These are phyloP conservation scores for Nigrospora osmanthi DNA, from an alignment of 2,329 filamentous ascomycete genomes.

Conservation along the genomic window DNA sequence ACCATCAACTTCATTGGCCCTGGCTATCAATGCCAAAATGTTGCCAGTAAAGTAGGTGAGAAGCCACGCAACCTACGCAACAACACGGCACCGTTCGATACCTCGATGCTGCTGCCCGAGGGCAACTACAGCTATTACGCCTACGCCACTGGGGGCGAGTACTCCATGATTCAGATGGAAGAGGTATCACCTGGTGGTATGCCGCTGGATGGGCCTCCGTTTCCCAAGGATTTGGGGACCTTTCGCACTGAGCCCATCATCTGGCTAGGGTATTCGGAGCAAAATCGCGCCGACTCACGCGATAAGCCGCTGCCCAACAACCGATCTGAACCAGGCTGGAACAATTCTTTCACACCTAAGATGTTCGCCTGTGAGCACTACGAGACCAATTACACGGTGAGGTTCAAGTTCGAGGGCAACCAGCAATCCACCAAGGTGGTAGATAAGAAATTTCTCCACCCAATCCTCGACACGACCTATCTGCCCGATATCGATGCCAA, in stretches of 20 bases:
- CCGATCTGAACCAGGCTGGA: conserved; percentile 15
- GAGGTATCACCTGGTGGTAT: conserved; percentile 18
- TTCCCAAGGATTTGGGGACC: conserved; percentile 24
- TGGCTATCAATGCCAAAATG: conserved; percentile 28
- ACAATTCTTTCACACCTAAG: conserved; percentile 23
- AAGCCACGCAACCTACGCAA: conserved; percentile 17
- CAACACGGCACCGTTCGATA: conserved; percentile 21
- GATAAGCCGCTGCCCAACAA: conserved; percentile 12
- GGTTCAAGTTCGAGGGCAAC: conserved; percentile 23
- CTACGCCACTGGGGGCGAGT: conserved; percentile 23
- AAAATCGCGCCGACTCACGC: conserved; percentile 6
- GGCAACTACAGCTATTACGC: conserved; percentile 26
- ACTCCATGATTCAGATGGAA: conserved; percentile 19
- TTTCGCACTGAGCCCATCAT: conserved; percentile 29
- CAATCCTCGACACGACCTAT: conserved; percentile 26
- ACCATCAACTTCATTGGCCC: conserved; percentile 26
- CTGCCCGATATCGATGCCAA: conserved; percentile 15
- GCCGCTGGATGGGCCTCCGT: conserved; percentile 9
- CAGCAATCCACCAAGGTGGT: conserved; percentile 18
- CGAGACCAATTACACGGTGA: conserved; percentile 24
- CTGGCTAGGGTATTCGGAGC: conserved; percentile 26
- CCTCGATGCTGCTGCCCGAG: conserved; percentile 20
- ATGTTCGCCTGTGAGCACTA: conserved; percentile 30
- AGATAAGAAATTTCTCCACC: conserved; percentile 15
- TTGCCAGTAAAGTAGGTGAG: conserved; percentile 20